Base-by-base conservation (phyloP, 768 basidiomycete species). In the Kwoniella sp. region DNA sequence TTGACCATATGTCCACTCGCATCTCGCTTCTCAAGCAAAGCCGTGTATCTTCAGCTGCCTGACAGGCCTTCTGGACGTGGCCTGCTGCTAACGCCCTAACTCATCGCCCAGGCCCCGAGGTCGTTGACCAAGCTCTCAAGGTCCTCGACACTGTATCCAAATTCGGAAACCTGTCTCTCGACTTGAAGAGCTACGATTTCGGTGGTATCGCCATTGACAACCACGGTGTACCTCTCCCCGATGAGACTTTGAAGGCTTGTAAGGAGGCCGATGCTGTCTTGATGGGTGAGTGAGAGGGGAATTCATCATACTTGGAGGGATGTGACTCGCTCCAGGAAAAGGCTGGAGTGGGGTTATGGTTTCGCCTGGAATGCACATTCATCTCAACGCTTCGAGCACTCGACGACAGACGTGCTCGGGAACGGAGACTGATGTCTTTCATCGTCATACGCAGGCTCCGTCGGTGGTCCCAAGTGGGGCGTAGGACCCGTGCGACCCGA, bases 401-500 rank as follows among this genome's bases (percentile, higher is more conserved):
- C 9, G 26, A 23, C 29, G 31, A 22, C 23, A 17, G 13, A 7
- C n/a, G n/a, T n/a, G n/a, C n/a, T n/a, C n/a, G 22, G 37, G 26
- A 31, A 47, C 17, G 47, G 37, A 30, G 23, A 25, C 11, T 54
- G 1, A 22, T 41, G 45, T 15, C 48, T 25, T 13, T 29, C 9
- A 4, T 45, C 17, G 4, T 17, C 17, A 45, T 5, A 2, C 11
- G 17, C 64, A 97, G 95, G 95, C 71, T 89, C 95, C 22, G 91
- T 98, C 71, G 96, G 96, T 64, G 96, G 96, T n/a, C 96, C 96
- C 15, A 97, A 97, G 82, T 99, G 96, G 96, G 94, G 93, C 54
- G 90, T 94, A 2, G 86, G 88, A 62, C 89, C 89, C 80, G 87
- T 97, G 59, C 88, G 96, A 61, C 96, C 96, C 20, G 96, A 99